phyloP scores from a whole-genome alignment of 805 yeast genomes.

The Torulaspora microellipsoides region DNA sequence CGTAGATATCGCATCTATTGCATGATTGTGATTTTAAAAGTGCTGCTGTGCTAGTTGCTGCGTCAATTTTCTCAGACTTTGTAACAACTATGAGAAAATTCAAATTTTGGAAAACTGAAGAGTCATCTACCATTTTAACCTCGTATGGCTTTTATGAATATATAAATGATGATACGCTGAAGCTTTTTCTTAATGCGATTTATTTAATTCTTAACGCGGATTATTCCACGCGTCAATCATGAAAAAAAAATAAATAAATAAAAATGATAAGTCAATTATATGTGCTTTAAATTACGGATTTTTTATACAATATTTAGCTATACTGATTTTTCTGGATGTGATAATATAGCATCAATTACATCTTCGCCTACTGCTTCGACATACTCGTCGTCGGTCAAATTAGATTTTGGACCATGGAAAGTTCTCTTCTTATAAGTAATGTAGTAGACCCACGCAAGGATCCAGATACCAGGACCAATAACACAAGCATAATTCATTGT shows the following conservation, averaged over 20 bases:
- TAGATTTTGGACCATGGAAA: slow-evolving; percentile 53
- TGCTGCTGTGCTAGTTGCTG: slow-evolving; percentile 6
- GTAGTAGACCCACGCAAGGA: slow-evolving; percentile 50
- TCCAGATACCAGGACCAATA: slow-evolving; percentile 59
- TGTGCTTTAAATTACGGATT: too few species aligned
- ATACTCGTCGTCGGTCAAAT: slow-evolving; percentile 30
- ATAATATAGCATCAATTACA: slow-evolving; percentile 23
- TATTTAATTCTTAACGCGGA: too few species aligned
- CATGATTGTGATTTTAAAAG: slow-evolving; percentile 15
- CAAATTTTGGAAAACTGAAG: slow-evolving; percentile 17
- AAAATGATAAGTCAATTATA: too few species aligned
- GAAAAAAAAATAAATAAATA: too few species aligned
- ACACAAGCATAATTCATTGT: slow-evolving; percentile 72
- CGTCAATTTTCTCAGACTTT: slow-evolving; percentile 2
- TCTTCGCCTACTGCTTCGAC: slow-evolving; percentile 27
- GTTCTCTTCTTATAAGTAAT: slow-evolving; percentile 46
- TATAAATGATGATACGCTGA: neutral
- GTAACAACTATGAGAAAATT: slow-evolving; percentile 21
- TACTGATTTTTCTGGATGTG: slow-evolving; percentile 2
- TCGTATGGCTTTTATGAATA: neutral
- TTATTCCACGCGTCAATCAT: too few species aligned
- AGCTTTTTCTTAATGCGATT: too few species aligned
- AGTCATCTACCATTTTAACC: slow-evolving; percentile 6
- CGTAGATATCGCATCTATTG: slow-evolving; percentile 12
- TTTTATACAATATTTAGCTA: too few species aligned